A percentile compares a stretch with the other conserved stretches of the same genome.
Conservation (phyloP, 441 rosid genomes). For the Bruguiera hainesii region DNA sequence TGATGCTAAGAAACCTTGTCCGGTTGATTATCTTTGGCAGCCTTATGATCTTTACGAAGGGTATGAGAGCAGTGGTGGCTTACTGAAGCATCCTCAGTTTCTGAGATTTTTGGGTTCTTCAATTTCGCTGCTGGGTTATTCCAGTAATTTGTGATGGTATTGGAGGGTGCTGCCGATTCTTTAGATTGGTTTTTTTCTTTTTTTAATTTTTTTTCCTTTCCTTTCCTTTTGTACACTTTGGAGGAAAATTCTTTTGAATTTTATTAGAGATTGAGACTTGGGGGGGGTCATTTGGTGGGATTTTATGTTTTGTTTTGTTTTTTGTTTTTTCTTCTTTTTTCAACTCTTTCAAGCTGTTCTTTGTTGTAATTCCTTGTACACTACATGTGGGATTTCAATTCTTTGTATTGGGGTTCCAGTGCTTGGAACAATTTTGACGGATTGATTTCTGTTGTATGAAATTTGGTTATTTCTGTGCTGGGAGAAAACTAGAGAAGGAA, state of each 20-base stretch:
- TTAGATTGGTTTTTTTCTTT: slow-evolving; percentile 6
- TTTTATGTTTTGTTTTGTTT: slow-evolving; percentile 14
- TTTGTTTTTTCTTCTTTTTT: not conserved
- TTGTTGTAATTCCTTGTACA: slow-evolving; percentile 3
- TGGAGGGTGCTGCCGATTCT: not conserved
- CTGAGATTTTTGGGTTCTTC: slow-evolving; percentile 23
- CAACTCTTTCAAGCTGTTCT: not conserved
- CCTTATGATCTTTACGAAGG: slow-evolving; percentile 64
- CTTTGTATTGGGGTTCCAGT: slow-evolving; percentile 18
- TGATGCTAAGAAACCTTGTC: slow-evolving; percentile 68
- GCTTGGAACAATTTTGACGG: slow-evolving; percentile 36
- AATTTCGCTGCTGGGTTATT: slow-evolving; percentile 37
- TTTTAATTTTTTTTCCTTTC: not conserved
- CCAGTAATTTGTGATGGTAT: slow-evolving; percentile 37
- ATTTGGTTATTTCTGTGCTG: not conserved
- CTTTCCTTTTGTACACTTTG: not conserved
- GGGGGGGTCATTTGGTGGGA: not conserved
- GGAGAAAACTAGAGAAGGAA: slow-evolving; percentile 2
- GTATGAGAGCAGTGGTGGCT: slow-evolving; percentile 6
- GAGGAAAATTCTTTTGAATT: not conserved
- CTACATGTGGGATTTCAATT: slow-evolving; percentile 11
- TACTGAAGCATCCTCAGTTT: too few relatives aligned
- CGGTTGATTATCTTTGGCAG: slow-evolving; percentile 75
- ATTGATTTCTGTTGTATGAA: slow-evolving; percentile 29
- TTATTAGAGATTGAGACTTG: slow-evolving; percentile 8